Evolutionary conservation across 2,329 filamentous ascomycete genomes (phyloP).

Genomic region (Mycosphaerella sp.): DNA sequence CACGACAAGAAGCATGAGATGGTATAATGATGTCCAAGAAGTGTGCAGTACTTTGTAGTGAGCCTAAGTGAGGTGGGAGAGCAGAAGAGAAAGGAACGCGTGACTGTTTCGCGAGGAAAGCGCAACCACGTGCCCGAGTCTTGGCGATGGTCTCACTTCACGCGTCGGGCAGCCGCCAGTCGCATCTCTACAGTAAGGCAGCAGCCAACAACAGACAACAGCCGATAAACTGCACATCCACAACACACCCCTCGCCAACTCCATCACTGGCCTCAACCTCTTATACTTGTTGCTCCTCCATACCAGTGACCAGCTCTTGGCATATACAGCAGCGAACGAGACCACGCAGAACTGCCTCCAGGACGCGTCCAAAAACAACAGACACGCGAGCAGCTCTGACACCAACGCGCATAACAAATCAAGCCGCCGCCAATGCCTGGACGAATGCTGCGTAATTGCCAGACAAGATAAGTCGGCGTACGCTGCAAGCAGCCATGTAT

Average conservation of each 20-base stretch:
- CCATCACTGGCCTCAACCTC: too few relatives aligned
- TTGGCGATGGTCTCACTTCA: neutral
- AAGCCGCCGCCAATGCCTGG: constrained; percentile 4
- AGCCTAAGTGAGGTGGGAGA: too few relatives aligned
- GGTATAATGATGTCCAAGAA: neutral
- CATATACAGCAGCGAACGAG: neutral
- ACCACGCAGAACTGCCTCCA: neutral
- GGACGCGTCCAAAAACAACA: neutral
- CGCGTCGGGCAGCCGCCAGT: neutral
- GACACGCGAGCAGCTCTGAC: neutral
- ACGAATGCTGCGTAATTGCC: neutral
- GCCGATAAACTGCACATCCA: constrained; percentile 1
- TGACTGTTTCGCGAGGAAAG: too few relatives aligned
- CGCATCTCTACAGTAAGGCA: constrained; percentile 1
- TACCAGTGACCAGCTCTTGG: neutral
- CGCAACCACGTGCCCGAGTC: neutral
- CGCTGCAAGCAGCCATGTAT: constrained; percentile 60
- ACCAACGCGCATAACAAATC: neutral
- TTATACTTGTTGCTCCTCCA: neutral
- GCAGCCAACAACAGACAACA: neutral
- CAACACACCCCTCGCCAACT: too few relatives aligned
- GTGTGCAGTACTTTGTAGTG: too few relatives aligned
- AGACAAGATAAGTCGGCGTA: constrained; percentile 1
- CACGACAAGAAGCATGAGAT: neutral
- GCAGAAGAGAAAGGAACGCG: neutral